phyloP scores from a whole-genome alignment of 2,329 filamentous ascomycete species.

The Colletotrichum tamarilloi region DNA sequence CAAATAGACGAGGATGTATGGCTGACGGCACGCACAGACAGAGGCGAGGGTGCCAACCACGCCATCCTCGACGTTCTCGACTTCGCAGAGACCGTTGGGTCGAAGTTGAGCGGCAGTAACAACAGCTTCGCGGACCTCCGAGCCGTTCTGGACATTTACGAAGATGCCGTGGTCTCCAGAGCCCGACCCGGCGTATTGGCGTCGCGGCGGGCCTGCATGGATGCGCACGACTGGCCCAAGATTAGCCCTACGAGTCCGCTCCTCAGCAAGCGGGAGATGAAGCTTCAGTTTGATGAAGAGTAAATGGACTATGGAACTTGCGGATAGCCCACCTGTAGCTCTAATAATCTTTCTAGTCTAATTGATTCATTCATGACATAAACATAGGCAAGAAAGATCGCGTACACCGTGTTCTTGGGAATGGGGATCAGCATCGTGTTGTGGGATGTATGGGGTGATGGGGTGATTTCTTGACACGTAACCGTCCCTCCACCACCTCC shows the following conservation, averaged over 20 bases:
- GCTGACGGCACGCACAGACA: conserved; percentile 50
- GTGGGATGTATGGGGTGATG: conserved; percentile 10
- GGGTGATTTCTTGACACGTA: conserved; percentile 2
- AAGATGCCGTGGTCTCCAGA: conserved; percentile 55
- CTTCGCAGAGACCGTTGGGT: conserved; percentile 49
- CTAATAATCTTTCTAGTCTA: not conserved
- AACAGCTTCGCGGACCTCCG: conserved; percentile 37
- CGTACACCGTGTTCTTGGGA: not conserved
- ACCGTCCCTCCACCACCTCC: not conserved
- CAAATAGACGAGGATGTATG: not conserved
- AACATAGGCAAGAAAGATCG: not conserved
- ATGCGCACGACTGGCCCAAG: conserved; percentile 62
- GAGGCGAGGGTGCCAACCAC: conserved; percentile 69
- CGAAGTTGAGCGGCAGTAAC: conserved; percentile 31
- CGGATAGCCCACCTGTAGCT: not conserved
- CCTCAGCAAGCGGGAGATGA: conserved; percentile 50
- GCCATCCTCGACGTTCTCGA: conserved; percentile 63
- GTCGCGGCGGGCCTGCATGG: conserved; percentile 63
- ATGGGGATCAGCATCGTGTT: conserved; percentile 6
- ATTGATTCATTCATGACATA: not conserved
- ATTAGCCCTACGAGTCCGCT: conserved; percentile 52
- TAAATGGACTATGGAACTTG: conserved; percentile 8
- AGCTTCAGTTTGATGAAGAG: conserved; percentile 45
- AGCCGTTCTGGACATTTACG: conserved; percentile 51
- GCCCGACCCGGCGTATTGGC: conserved; percentile 58